Conservation (phyloP, 2,329 filamentous ascomycete genomes). For the Arthrobotrys sinensis region DNA sequence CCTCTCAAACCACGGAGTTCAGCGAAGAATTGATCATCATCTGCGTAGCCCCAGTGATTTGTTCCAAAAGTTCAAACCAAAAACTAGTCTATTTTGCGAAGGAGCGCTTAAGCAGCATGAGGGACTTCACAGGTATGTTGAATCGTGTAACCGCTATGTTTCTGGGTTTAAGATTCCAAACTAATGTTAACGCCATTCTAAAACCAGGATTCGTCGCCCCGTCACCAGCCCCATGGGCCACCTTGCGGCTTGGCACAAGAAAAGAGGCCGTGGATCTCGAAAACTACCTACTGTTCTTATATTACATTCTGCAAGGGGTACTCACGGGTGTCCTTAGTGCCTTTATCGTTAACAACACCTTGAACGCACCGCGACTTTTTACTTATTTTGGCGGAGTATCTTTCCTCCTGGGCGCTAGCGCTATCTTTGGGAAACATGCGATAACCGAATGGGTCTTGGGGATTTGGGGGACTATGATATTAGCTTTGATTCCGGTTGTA, state of each 20-base stretch:
- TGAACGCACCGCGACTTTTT: constrained; percentile 22
- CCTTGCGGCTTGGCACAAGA: constrained; percentile 7
- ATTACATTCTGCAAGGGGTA: constrained; percentile 28
- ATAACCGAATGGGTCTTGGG: constrained; percentile 34
- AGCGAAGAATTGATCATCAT: background rate
- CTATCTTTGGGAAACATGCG: constrained; percentile 29
- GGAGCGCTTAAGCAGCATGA: background rate
- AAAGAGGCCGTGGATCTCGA: constrained; percentile 26
- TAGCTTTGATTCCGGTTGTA: constrained; percentile 14
- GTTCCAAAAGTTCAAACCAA: background rate
- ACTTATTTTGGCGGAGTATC: constrained; percentile 27
- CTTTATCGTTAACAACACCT: constrained; percentile 25
- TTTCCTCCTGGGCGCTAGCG: constrained; percentile 31
- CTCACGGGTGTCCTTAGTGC: constrained; percentile 18
- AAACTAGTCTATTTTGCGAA: background rate
- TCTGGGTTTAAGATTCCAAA: background rate
- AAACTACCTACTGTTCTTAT: constrained; percentile 28
- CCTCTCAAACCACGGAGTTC: background rate
- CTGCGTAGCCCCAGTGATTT: background rate
- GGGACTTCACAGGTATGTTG: background rate
- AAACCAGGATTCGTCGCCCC: constrained; percentile 19
- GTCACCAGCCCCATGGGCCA: constrained; percentile 20
- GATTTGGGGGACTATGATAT: constrained; percentile 27
- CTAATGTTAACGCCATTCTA: background rate
- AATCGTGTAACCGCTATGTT: background rate